Percentiles rank a stretch among this genome's conserved stretches.
phyloP scores from a whole-genome alignment of 495 filamentous ascomycete species.

The Aspergillus funiculosus region DNA sequence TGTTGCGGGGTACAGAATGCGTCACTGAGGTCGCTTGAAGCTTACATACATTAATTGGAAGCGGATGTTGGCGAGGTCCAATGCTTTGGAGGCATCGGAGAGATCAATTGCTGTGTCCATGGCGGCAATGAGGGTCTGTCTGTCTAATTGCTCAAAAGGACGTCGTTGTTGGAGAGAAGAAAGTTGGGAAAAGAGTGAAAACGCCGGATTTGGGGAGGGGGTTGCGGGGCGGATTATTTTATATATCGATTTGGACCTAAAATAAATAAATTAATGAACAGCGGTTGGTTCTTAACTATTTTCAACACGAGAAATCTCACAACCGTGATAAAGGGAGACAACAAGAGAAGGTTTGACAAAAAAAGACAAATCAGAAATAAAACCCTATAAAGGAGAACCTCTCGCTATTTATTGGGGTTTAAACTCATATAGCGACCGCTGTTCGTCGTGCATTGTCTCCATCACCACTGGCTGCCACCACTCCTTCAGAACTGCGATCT shows the following conservation, averaged over 20 bases:
- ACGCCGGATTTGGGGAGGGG: slow-evolving; percentile 5
- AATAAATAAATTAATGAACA: not conserved
- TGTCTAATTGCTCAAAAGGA: not conserved
- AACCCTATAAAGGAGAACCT: not conserved
- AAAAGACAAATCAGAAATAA: not conserved
- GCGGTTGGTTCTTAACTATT: too few relatives aligned
- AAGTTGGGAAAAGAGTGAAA: not conserved
- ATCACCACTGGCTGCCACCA: slow-evolving; percentile 1
- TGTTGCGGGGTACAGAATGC: slow-evolving; percentile 14
- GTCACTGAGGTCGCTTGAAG: slow-evolving; percentile 9
- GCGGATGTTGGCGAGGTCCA: slow-evolving; percentile 88
- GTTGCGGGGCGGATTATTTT: slow-evolving; percentile 1
- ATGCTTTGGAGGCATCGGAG: slow-evolving; percentile 70
- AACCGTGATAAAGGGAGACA: not conserved
- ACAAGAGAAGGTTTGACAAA: not conserved
- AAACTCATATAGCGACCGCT: not conserved
- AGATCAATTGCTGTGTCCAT: slow-evolving; percentile 94
- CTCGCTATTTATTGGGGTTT: not conserved
- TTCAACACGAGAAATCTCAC: not conserved
- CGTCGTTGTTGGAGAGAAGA: slow-evolving; percentile 6
- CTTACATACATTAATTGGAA: slow-evolving; percentile 82
- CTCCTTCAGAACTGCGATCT: not conserved
- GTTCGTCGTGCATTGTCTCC: slow-evolving; percentile 3
- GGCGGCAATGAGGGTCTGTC: slow-evolving; percentile 1
- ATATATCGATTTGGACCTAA: too few relatives aligned